phyloP scores from a whole-genome alignment of 352 stramenopile genomes.

The Phytophthora capsici region DNA sequence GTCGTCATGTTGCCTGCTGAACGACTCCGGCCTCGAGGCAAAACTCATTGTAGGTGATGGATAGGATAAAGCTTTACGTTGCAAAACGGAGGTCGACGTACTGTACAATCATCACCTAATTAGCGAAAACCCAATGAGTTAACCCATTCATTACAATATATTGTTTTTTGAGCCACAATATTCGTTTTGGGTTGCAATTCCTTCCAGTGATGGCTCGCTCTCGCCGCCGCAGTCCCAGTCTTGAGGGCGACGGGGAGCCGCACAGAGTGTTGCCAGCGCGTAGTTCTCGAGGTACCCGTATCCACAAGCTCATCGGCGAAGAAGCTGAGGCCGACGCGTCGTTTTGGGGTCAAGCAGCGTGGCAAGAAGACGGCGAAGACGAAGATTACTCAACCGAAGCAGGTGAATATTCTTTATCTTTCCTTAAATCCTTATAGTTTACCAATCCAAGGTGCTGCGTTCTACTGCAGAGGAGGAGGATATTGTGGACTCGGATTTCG shows the following conservation, averaged over 20 bases:
- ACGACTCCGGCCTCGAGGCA: neutral
- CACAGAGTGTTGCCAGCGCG: constrained; percentile 65
- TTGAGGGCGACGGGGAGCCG: constrained; percentile 10
- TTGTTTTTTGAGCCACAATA: neutral
- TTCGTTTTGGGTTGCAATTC: neutral
- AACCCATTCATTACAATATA: neutral
- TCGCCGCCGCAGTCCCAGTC: constrained; percentile 18
- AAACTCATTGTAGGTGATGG: neutral
- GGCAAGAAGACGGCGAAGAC: constrained; percentile 84
- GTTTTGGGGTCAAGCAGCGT: constrained; percentile 89
- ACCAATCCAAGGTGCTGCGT: constrained; percentile 4
- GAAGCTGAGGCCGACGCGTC: constrained; percentile 87
- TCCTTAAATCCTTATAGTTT: neutral
- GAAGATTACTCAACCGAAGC: constrained; percentile 91
- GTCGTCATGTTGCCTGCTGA: neutral
- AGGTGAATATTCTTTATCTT: constrained; percentile 37
- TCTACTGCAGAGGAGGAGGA: constrained; percentile 82
- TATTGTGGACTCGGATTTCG: constrained; percentile 89
- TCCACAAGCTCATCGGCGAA: constrained; percentile 86
- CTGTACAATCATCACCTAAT: too few species aligned
- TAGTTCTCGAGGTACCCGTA: constrained; percentile 74
- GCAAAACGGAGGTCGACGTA: too few species aligned
- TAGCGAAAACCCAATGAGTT: neutral
- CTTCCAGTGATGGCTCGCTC: constrained; percentile 15
- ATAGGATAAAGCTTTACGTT: neutral